Percentiles rank a stretch among this genome's conserved stretches.
These are phyloP conservation scores for Pascua sp. DNA, from an alignment of 1,284 basidiomycete species.

Conservation along the genomic window DNA sequence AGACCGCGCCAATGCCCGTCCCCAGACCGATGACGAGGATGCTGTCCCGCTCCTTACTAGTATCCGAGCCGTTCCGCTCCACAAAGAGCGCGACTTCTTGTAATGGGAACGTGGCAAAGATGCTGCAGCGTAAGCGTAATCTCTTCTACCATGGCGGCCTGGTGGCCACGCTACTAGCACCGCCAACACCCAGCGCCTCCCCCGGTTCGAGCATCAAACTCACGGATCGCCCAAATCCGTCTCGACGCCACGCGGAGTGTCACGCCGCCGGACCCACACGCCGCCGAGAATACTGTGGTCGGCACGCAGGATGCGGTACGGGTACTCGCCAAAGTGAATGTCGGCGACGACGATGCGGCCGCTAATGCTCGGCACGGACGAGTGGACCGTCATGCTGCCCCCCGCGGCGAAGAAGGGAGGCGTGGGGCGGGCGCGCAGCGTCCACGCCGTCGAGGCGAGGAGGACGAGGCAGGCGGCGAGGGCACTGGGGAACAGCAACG, in stretches of 20 bases:
- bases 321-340: slow-evolving; percentile 49
- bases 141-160: no score
- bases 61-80: slow-evolving; percentile 16
- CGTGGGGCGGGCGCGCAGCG: not conserved
- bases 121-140: slow-evolving; percentile 57
- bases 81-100: slow-evolving; percentile 68
- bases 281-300: slow-evolving; percentile 87
- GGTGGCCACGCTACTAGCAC: no score
- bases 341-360: slow-evolving; percentile 75
- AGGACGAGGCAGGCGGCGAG: not conserved
- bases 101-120: slow-evolving; percentile 76
- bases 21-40: slow-evolving; percentile 69
- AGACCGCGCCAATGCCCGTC: slow-evolving; percentile 70
- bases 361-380: slow-evolving; percentile 61
- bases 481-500: slow-evolving; percentile 2
- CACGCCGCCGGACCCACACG: slow-evolving; percentile 61
- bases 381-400: slow-evolving; percentile 5
- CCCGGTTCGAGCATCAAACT: slow-evolving; percentile 14
- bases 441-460: no score
- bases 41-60: slow-evolving; percentile 28
- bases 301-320: slow-evolving; percentile 73
- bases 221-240: slow-evolving; percentile 55
- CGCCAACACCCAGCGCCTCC: no score
- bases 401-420: not conserved
- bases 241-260: slow-evolving; percentile 33